Evolutionary conservation across 1,139 yeast species (phyloP).

Genomic region (Saccharomyces hybrid): DNA sequence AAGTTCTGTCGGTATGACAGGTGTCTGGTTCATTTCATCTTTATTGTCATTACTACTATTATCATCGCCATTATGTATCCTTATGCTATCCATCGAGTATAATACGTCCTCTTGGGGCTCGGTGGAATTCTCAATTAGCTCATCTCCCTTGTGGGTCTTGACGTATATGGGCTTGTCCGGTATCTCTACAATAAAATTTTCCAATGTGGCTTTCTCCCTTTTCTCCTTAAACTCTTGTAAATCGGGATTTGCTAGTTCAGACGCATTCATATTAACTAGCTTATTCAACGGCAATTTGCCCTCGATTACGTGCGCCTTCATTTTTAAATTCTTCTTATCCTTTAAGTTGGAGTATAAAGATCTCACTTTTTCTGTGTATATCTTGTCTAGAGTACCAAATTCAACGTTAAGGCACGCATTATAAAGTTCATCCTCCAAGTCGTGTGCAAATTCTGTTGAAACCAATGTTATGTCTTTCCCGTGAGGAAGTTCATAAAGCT

Average conservation of each 20-base stretch:
- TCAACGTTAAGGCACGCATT: constrained; percentile 35
- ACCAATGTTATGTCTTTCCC: constrained; percentile 38
- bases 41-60: constrained; percentile 26
- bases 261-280: constrained; percentile 52
- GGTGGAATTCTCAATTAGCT: constrained; percentile 49
- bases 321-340: constrained; percentile 43
- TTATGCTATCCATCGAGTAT: constrained; percentile 15
- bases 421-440: constrained; percentile 38
- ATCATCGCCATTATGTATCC: constrained; percentile 8
- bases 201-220: constrained; percentile 61
- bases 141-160: constrained; percentile 83
- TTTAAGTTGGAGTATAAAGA: constrained; percentile 47
- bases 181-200: constrained; percentile 54
- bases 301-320: constrained; percentile 43
- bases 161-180: constrained; percentile 56
- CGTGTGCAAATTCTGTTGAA: constrained; percentile 33
- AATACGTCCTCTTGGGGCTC: constrained; percentile 35
- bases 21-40: constrained; percentile 11
- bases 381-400: constrained; percentile 30
- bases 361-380: constrained; percentile 49
- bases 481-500: constrained; percentile 24
- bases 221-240: constrained; percentile 61
- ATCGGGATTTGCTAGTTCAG: constrained; percentile 66
- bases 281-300: constrained; percentile 43
- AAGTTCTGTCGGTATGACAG: neutral